A percentile compares a stretch with the other conserved stretches of the same genome.
phyloP scores from a whole-genome alignment of 106 monocot genomes.

The Hemerocallis citrina region DNA sequence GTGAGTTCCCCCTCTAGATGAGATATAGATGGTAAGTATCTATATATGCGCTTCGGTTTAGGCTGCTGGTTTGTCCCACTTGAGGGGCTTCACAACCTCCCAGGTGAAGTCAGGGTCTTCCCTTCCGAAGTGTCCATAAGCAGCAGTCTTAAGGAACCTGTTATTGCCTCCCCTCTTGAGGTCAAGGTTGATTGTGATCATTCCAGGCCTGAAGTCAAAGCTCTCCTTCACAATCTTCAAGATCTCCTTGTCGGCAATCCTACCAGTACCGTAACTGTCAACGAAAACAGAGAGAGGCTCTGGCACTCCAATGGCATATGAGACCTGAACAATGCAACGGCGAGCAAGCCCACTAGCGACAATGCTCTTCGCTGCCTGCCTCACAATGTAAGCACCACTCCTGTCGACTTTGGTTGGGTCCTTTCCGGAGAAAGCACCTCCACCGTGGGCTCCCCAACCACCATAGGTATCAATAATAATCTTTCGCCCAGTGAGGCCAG shows the following conservation, averaged over 20 bases:
- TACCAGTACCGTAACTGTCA: conserved; percentile 12
- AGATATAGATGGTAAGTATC: too few relatives aligned
- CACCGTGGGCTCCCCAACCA: conserved; percentile 23
- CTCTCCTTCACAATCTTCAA: conserved; percentile 19
- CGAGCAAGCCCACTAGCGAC: conserved; percentile 16
- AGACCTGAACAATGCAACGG: conserved; percentile 22
- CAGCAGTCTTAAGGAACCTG: conserved; percentile 21
- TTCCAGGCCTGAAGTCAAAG: conserved; percentile 24
- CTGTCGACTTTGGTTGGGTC: conserved; percentile 24
- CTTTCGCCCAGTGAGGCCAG: conserved; percentile 18
- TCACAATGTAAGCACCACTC: conserved; percentile 21
- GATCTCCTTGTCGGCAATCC: conserved; percentile 20
- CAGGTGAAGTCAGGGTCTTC: conserved; percentile 24
- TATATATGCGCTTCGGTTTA: background rate
- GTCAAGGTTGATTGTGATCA: conserved; percentile 24
- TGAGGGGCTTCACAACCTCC: conserved; percentile 25
- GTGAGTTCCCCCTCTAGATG: too few relatives aligned
- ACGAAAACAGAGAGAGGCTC: conserved; percentile 21
- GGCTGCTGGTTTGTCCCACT: conserved; percentile 16
- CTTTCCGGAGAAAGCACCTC: conserved; percentile 20
- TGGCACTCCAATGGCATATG: conserved; percentile 18
- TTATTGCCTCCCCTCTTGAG: conserved; percentile 23
- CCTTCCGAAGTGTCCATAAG: conserved; percentile 22
- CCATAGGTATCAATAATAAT: conserved; percentile 23
- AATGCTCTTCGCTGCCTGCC: conserved; percentile 23